phyloP scores from a whole-genome alignment of 306 rosid species.

The Ziziphus jujuba region DNA sequence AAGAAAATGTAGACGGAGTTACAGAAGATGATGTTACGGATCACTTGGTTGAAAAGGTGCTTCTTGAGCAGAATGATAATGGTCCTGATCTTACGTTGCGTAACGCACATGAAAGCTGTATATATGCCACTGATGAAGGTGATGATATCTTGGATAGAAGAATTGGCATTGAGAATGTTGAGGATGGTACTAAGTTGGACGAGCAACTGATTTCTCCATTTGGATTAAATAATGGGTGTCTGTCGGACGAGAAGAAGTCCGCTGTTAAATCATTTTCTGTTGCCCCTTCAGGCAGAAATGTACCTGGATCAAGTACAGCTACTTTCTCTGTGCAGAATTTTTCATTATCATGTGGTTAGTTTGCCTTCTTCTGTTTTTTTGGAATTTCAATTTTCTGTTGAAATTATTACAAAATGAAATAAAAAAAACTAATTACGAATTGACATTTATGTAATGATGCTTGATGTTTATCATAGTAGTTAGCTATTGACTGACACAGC shows the following conservation, averaged over 20 bases:
- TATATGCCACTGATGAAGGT: constrained; percentile 3
- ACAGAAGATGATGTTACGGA: too few relatives aligned
- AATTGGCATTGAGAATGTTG: not conserved
- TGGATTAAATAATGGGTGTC: not conserved
- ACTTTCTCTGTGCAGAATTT: not conserved
- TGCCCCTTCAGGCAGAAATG: not conserved
- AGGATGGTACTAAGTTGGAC: constrained; percentile 8
- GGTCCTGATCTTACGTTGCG: not conserved
- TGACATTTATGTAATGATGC: not conserved
- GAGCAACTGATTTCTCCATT: not conserved
- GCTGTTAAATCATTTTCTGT: not conserved
- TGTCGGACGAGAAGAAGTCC: not conserved
- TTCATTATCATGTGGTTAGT: not conserved
- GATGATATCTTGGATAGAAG: not conserved
- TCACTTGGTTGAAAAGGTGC: constrained; percentile 1
- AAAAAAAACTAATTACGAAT: not conserved
- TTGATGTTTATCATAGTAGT: not conserved
- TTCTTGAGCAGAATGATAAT: not conserved
- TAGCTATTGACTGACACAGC: too few relatives aligned
- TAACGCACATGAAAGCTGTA: not conserved
- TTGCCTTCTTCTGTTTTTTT: not conserved
- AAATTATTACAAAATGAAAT: not conserved
- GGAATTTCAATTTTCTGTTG: not conserved
- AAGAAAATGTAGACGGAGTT: too few relatives aligned
- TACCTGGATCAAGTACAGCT: not conserved